A percentile compares a stretch with the other conserved stretches of the same genome.
phyloP scores from a whole-genome alignment of 179 eudicot genomes.

The Sideroxylon spinosum region DNA sequence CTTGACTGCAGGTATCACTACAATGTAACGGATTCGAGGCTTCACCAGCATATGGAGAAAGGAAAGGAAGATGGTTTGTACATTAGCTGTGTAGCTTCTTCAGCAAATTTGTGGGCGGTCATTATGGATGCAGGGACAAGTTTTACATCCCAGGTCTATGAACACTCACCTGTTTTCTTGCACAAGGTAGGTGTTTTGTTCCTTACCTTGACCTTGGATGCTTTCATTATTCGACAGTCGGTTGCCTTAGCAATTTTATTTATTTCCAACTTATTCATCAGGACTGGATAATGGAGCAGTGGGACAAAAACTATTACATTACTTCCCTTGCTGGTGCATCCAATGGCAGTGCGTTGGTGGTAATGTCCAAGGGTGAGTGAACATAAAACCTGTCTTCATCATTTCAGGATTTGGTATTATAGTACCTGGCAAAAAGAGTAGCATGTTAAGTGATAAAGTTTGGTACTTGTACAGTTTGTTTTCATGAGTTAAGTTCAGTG shows the following conservation, averaged over 20 bases:
- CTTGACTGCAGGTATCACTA: slow-evolving; percentile 38
- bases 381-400: background rate
- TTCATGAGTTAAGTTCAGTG: background rate
- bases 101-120: slow-evolving; percentile 46
- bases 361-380: slow-evolving; percentile 62
- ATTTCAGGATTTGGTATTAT: background rate
- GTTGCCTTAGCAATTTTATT: background rate
- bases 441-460: background rate
- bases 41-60: slow-evolving; percentile 46
- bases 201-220: background rate
- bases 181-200: slow-evolving; percentile 37
- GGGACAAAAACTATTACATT: slow-evolving; percentile 57
- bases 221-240: background rate
- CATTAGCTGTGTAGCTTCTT: slow-evolving; percentile 45
- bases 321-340: slow-evolving; percentile 51
- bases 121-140: slow-evolving; percentile 60
- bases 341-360: slow-evolving; percentile 47
- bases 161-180: slow-evolving; percentile 44
- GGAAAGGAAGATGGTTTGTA: slow-evolving; percentile 46
- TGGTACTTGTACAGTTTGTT: background rate
- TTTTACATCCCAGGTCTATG: slow-evolving; percentile 51
- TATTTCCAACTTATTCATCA: slow-evolving; percentile 9
- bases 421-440: background rate
- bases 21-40: slow-evolving; percentile 43
- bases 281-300: slow-evolving; percentile 73